Evolutionary conservation across 352 stramenopile species (phyloP), one percentile per base, ranked within the genome.

Genomic region (Elongisporangium anandrum): DNA sequence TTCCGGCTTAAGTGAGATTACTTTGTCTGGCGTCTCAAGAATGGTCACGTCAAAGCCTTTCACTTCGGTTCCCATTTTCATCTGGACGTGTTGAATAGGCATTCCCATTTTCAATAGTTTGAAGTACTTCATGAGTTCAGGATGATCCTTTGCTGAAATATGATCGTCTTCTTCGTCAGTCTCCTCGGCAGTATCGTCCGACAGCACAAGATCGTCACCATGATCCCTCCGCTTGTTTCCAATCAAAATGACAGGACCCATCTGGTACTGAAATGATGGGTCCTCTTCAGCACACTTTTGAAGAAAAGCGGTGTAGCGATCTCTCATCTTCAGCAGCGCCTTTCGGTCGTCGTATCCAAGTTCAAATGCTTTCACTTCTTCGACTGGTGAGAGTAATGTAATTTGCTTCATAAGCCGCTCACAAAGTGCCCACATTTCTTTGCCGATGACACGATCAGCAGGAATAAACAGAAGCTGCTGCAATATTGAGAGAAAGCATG

Each of bases 1-100:
- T 7, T 70, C 68, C 45, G 63, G 66, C 59, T 92, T 96, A 65
- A 98, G 86, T 47, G 94, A 95, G 47, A 98, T 97, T 54, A 97
- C 82, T 60, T 75, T 76, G 59, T 88, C 75, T 16, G 83, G 83
- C 0, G 69, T 87, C 52, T 90, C 79, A 13, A 92, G 61, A 64
- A 92, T 86, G 16, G 67, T 77, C 19, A 63, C 66, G 50, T 88
- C 75, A 50, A 88, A 86, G 0, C 60, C 64, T 26, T 66, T 70
- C 13, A 82, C n/a, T 53, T 92, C 83, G n/a, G 58, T 78, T 19
- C 74, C 72, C 81, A 93, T 88, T 52, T 90, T 88, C 15, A 85
- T 53, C 60, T 82, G 66, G 3, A 93, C 77, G 45, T 93, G 81
- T 23, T 75, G 56, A 20, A 85, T 66, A 16, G 83, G 77, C 81